Percentiles rank a stretch among this genome's conserved stretches.
phyloP scores from a whole-genome alignment of 345 rosid genomes.

The Linum tenue region DNA sequence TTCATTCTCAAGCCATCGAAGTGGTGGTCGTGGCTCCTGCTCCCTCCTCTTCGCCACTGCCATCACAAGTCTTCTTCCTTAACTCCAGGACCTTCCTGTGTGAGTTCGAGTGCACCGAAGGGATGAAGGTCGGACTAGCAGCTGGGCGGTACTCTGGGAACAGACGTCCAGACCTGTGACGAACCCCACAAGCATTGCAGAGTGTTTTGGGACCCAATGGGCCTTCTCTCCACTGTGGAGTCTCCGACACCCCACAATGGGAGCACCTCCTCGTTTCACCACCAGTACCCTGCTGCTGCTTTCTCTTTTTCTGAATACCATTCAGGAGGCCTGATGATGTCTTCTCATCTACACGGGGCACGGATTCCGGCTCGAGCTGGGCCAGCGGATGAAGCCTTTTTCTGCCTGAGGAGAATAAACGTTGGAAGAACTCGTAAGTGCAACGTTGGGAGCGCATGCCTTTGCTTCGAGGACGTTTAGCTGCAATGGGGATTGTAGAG shows the following conservation, averaged over 20 bases:
- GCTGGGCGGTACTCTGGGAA: conserved; percentile 2
- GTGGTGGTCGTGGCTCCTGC: no score
- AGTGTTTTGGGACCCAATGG: not conserved
- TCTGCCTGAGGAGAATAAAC: not conserved
- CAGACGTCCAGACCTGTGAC: conserved; percentile 1
- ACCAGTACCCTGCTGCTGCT: not conserved
- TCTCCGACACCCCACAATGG: not conserved
- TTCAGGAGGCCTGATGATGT: no score
- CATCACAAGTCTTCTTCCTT: not conserved
- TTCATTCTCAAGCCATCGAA: no score
- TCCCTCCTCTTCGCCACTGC: not conserved
- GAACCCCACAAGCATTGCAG: conserved; percentile 4
- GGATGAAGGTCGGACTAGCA: not conserved
- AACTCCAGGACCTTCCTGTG: not conserved
- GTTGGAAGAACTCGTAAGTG: not conserved
- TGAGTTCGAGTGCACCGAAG: not conserved
- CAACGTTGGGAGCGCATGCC: conserved; percentile 29
- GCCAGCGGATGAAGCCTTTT: not conserved
- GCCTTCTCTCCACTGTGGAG: conserved; percentile 2
- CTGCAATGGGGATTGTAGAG: conserved; percentile 27
- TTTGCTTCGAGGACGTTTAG: conserved; percentile 76
- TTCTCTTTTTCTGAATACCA: not conserved
- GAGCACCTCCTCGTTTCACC: not conserved
- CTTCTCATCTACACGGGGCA: not conserved
- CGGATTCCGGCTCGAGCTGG: not conserved